Conservation (phyloP, 768 basidiomycete species). For the Mycena kentingensis region DNA sequence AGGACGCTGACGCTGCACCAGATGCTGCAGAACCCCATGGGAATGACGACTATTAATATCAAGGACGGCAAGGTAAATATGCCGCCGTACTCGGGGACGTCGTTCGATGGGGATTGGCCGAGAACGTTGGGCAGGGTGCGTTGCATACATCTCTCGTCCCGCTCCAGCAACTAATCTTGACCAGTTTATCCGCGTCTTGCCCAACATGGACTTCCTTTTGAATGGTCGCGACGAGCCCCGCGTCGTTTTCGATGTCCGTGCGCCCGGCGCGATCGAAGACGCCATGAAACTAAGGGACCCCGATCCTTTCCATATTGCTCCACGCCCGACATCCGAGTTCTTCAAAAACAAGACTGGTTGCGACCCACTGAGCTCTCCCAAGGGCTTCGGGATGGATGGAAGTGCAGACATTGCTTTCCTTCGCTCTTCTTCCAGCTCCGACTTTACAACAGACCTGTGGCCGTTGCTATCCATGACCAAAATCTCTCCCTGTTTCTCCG, state of each 20-base stretch:
- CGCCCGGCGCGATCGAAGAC: conserved; percentile 13
- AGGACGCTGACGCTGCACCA: neutral
- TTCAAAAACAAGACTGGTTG: conserved; percentile 20
- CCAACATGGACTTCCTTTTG: neutral
- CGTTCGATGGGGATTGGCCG: conserved; percentile 21
- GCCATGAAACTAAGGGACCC: conserved; percentile 18
- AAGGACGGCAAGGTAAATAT: conserved; percentile 14
- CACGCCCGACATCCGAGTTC: conserved; percentile 13
- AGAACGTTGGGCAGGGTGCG: neutral
- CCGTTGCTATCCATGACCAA: conserved; percentile 24
- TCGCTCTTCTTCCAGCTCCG: conserved; percentile 21
- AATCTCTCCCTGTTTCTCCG: conserved; percentile 23
- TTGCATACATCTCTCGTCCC: neutral
- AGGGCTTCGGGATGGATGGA: conserved; percentile 18
- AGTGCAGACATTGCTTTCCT: conserved; percentile 23
- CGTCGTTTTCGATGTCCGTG: conserved; percentile 21
- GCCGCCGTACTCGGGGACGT: conserved; percentile 15
- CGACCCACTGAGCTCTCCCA: conserved; percentile 7
- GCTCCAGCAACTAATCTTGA: neutral
- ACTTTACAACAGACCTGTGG: conserved; percentile 25
- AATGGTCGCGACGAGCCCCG: neutral
- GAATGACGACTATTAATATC: conserved; percentile 22
- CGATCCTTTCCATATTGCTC: conserved; percentile 18
- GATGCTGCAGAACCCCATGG: conserved; percentile 16
- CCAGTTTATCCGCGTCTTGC: neutral